Evolutionary conservation across 805 yeast genomes (phyloP), one percentile per base, ranked within the genome.

Genomic region (Wickerhamiella azymoides): DNA sequence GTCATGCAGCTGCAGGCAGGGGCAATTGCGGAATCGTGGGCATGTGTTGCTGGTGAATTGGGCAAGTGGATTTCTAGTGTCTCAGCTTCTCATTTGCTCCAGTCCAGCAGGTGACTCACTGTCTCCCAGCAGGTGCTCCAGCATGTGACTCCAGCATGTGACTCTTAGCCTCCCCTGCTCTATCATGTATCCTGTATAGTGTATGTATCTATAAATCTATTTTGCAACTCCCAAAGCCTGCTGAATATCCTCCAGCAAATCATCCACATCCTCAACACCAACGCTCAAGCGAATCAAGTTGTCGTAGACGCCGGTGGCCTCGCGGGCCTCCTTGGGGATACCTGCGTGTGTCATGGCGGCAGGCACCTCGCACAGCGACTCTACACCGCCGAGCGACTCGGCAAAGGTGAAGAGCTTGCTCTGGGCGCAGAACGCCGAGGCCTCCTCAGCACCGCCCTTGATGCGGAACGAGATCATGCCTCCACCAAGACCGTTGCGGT

Each of bases 311-410:
- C 94, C 94, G 49, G 77, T 72, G 44, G 76, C 73, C 65, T 80
- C 89, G 66, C 94, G 77, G 57, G 76, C 79, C 45, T 69, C 83
- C 61, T 71, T 69, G 58, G 92, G 85, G 62, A 84, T 84, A 61
- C 94, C 94, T 47, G 89, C 92, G 58, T 84, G 94, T 56, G 94
- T 84, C 94, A 84, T 84, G 48, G 77, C 76, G 40, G 94, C 92
- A 36, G 94, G 95, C 41, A 84, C 88, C 66, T 84, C 94, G 53
- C 82, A 67, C 58, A 84, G 70, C 8, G 88, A 79, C 68, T 84
- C 94, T 52, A 84, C 79, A 55, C 94, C 94, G 54, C 95, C 95
- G 50, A 84, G 73, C 17, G 94, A 83, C 68, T 85, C 94, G 47
- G 94, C 94, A 59, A 84, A 70, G 17, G 92, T 79, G 71, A 84